Evolutionary conservation across 495 filamentous ascomycete genomes (phyloP).

Genomic region (Daldinia vernicosa): DNA sequence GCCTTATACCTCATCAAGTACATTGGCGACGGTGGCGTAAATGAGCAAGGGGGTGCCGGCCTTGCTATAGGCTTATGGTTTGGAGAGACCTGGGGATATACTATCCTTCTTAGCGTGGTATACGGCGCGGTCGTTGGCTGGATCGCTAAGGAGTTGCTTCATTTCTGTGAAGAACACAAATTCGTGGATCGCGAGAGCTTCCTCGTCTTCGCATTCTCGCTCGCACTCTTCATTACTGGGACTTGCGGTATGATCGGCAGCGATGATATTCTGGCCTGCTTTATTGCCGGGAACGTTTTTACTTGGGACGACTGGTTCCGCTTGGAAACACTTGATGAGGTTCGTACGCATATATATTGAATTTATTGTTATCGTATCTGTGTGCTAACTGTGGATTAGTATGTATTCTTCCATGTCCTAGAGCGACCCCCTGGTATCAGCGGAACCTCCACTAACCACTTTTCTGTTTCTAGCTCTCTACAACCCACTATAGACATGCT

Average conservation of each 20-base stretch:
- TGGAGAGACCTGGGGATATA: slow-evolving; percentile 86
- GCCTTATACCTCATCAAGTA: slow-evolving; percentile 86
- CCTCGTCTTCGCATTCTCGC: slow-evolving; percentile 69
- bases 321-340: slow-evolving; percentile 83
- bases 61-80: slow-evolving; percentile 85
- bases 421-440: too few species aligned
- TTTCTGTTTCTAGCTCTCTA: slow-evolving; percentile 59
- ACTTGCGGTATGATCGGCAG: slow-evolving; percentile 90
- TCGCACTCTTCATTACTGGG: slow-evolving; percentile 80
- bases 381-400: slow-evolving; percentile 29
- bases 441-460: slow-evolving; percentile 11
- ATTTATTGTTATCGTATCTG: not conserved
- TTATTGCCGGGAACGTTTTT: slow-evolving; percentile 91
- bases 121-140: slow-evolving; percentile 84
- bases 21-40: slow-evolving; percentile 60
- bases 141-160: slow-evolving; percentile 80
- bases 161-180: slow-evolving; percentile 82
- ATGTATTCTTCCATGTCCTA: slow-evolving; percentile 1
- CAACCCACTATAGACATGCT: slow-evolving; percentile 89
- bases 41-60: slow-evolving; percentile 62
- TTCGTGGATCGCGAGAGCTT: slow-evolving; percentile 93
- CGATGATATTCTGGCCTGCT: slow-evolving; percentile 92
- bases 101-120: slow-evolving; percentile 77
- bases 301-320: slow-evolving; percentile 96
- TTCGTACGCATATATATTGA: slow-evolving; percentile 6